These are phyloP conservation scores for Astrocystis sublimbata DNA, from an alignment of 495 filamentous ascomycete species.

Conservation along the genomic window DNA sequence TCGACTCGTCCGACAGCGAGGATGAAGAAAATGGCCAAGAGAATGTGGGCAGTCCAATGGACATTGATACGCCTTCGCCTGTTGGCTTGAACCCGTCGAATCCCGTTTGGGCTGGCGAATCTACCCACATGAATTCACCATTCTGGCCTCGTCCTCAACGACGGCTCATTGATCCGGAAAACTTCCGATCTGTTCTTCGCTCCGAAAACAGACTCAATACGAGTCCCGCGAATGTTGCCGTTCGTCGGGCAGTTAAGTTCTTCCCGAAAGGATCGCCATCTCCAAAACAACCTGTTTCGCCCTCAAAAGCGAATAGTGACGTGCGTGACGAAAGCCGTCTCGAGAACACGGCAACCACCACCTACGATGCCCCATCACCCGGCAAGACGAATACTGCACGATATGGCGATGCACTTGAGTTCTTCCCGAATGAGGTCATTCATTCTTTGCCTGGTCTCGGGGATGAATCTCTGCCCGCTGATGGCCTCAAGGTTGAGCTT, in stretches of 20 bases:
- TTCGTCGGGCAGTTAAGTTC: conserved; percentile 5
- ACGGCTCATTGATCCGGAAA: not conserved
- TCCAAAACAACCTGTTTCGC: not conserved
- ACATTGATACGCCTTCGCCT: conserved; percentile 10
- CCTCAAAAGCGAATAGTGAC: not conserved
- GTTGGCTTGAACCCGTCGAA: conserved; percentile 1
- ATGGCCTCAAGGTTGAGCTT: conserved; percentile 21
- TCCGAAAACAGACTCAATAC: not conserved
- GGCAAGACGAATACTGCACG: not conserved
- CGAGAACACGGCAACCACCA: not conserved
- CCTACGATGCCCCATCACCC: not conserved
- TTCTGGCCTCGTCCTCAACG: not conserved
- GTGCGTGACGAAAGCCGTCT: not conserved
- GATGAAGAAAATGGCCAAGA: conserved; percentile 15
- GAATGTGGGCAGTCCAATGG: conserved; percentile 12
- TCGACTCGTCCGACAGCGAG: conserved; percentile 12
- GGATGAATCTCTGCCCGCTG: conserved; percentile 14
- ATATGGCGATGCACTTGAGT: conserved; percentile 23
- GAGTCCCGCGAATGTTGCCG: not conserved
- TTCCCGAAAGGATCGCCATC: conserved; percentile 1
- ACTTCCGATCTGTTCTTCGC: no score
- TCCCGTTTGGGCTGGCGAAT: not conserved
- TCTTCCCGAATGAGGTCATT: conserved; percentile 28
- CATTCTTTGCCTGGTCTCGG: conserved; percentile 29
- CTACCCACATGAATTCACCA: not conserved